phyloP scores from a whole-genome alignment of 2,329 filamentous ascomycete species.

The Phialocephala subalpina region DNA sequence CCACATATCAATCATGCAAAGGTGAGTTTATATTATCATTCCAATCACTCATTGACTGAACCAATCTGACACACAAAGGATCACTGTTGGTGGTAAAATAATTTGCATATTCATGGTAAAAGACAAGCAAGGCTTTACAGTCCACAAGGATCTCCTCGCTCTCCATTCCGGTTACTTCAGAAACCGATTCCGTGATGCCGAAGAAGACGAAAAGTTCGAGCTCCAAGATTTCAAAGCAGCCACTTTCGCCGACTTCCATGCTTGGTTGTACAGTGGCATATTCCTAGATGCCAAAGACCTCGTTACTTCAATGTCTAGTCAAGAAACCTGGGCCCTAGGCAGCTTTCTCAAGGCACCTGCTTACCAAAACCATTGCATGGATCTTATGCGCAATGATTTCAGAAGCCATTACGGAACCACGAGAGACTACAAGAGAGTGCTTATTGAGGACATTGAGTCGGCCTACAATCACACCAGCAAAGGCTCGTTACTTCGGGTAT shows the following conservation, averaged over 20 bases:
- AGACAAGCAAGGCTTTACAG: not conserved
- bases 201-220: not conserved
- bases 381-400: not conserved
- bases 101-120: not conserved
- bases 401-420: not conserved
- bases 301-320: not conserved
- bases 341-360: not conserved
- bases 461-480: not conserved
- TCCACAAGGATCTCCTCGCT: not conserved
- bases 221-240: not conserved
- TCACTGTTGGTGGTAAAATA: too few relatives aligned
- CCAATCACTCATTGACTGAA: too few relatives aligned
- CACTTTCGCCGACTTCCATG: not conserved
- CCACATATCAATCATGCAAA: too few relatives aligned
- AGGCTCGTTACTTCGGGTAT: not conserved
- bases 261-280: not conserved
- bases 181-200: not conserved
- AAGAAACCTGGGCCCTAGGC: not conserved
- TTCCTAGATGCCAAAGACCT: not conserved
- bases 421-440: not conserved
- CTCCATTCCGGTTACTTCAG: not conserved
- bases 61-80: too few relatives aligned
- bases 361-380: not conserved
- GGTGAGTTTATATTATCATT: too few relatives aligned
- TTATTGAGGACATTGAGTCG: not conserved